Conservation (phyloP, 1,284 basidiomycete species). For the Malassezia vespertilionis region DNA sequence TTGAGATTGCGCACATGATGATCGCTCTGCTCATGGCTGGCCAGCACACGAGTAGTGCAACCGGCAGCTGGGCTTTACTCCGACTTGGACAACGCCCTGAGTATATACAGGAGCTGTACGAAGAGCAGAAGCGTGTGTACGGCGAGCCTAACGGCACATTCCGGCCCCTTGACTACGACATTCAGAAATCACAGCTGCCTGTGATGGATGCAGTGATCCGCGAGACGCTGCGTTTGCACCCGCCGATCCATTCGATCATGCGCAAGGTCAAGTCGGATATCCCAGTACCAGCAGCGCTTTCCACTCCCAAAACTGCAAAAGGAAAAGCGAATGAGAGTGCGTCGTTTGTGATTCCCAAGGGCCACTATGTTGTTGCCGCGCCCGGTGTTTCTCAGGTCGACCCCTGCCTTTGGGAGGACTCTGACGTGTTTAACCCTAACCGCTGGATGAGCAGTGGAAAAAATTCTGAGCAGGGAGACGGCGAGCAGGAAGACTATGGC, state of each 20-base stretch:
- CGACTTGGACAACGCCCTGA: slow-evolving; percentile 73
- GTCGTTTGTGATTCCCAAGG: slow-evolving; percentile 77
- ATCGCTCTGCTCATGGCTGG: slow-evolving; percentile 61
- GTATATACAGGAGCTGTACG: slow-evolving; percentile 56
- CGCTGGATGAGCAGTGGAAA: slow-evolving; percentile 58
- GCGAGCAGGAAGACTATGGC: slow-evolving; percentile 87
- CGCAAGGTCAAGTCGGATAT: slow-evolving; percentile 78
- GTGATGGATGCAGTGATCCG: slow-evolving; percentile 79
- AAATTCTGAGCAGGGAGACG: slow-evolving; percentile 60
- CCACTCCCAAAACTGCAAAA: slow-evolving; percentile 16
- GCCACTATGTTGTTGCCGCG: slow-evolving; percentile 78
- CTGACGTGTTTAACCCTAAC: slow-evolving; percentile 59
- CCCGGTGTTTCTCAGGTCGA: slow-evolving; percentile 83
- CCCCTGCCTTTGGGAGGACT: slow-evolving; percentile 62
- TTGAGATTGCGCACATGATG: slow-evolving; percentile 94
- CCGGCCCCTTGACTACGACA: slow-evolving; percentile 73
- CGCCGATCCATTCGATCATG: slow-evolving; percentile 51
- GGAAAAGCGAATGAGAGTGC: slow-evolving; percentile 50
- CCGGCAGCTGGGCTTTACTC: slow-evolving; percentile 77
- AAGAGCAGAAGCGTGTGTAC: slow-evolving; percentile 79
- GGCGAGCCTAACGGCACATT: slow-evolving; percentile 56
- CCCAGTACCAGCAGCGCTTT: slow-evolving; percentile 67
- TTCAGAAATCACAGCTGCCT: slow-evolving; percentile 64
- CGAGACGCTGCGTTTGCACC: slow-evolving; percentile 64
- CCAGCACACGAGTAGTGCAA: slow-evolving; percentile 91